Evolutionary conservation across 2,329 filamentous ascomycete genomes (phyloP).

Genomic region (Colletotrichum sp.): DNA sequence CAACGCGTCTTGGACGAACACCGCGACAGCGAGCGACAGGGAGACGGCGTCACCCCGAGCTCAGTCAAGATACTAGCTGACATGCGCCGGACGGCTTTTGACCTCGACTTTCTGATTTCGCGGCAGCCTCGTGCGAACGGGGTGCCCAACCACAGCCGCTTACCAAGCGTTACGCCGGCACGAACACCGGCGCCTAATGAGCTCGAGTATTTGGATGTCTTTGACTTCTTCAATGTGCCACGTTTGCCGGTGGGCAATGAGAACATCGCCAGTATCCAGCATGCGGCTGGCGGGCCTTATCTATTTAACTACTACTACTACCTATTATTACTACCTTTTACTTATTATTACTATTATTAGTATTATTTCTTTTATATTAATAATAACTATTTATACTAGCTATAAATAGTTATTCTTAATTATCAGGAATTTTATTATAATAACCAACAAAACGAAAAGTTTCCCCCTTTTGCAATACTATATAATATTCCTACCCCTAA

Average conservation of each 20-base stretch:
- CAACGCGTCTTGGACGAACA: constrained; percentile 88
- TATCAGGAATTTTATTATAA: too few relatives aligned
- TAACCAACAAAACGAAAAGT: too few relatives aligned
- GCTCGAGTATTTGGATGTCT: constrained; percentile 89
- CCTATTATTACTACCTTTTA: too few relatives aligned
- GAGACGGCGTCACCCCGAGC: constrained; percentile 77
- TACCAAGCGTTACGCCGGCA: constrained; percentile 62
- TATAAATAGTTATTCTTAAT: too few relatives aligned
- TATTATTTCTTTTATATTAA: too few relatives aligned
- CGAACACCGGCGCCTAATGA: constrained; percentile 80
- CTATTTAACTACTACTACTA: too few relatives aligned
- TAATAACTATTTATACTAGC: too few relatives aligned
- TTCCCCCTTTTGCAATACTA: too few relatives aligned
- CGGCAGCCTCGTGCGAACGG: constrained; percentile 66
- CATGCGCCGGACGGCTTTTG: constrained; percentile 89
- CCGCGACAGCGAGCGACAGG: constrained; percentile 75
- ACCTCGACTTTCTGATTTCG: constrained; percentile 88
- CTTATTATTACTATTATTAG: too few relatives aligned
- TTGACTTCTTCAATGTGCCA: constrained; percentile 94
- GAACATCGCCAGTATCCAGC: constrained; percentile 22
- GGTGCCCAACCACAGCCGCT: constrained; percentile 42
- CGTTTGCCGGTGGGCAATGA: constrained; percentile 62
- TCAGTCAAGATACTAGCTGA: constrained; percentile 88
- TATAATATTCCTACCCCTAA: too few relatives aligned
- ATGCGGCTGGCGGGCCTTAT: constrained; percentile 19